Evolutionary conservation across 2,329 filamentous ascomycete species (phyloP), one percentile per base, ranked within the genome.

Genomic region (Colletotrichum lentis): DNA sequence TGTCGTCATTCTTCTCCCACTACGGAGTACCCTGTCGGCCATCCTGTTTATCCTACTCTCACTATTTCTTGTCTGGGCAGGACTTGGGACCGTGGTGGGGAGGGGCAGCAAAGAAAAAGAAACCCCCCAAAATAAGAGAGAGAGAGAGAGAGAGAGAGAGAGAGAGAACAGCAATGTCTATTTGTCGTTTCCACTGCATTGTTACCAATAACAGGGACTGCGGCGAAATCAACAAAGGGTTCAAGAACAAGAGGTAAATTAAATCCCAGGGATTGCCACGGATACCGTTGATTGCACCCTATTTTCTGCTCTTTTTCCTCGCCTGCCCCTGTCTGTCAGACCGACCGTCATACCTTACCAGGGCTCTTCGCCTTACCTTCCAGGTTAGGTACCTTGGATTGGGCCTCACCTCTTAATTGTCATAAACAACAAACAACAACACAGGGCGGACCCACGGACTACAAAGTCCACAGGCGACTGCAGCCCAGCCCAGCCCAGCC

Each of bases 1-100:
- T 66, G 62, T 69, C 66, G 66, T 69, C 66, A 69, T 69, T 60
- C 55, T 65, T 56, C 56, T 68, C 55, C 62, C 49, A 65, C 41
- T 56, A 55, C 22, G n/a, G n/a, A n/a, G n/a, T n/a, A n/a, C 50
- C 60, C 53, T 18, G 18, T 27, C 46, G 6, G n/a, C 22, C 35
- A 24, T 37, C 20, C 46, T 27, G 65, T 50, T 65, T 64, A 65
- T 50, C 60, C 59, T 60, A 22, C 41, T 55, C 54, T 41, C 35
- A 20, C 47, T 20, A 6, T 22, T 37, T 44, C 12, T 50, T 54
- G 24, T 27, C 53, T 50, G 5, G 20, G 10, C 31, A 35, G 31
- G 31, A 35, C 31, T 35, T 24, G 43, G 22, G 54, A 65, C n/a
- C 44, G 41, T 68, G 61, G 61, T 55, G 50, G 65, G 54, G 54